A percentile compares a stretch with the other conserved stretches of the same genome.
Evolutionary conservation across 257 asterid species (phyloP).

Genomic region (Coffea canephora): DNA sequence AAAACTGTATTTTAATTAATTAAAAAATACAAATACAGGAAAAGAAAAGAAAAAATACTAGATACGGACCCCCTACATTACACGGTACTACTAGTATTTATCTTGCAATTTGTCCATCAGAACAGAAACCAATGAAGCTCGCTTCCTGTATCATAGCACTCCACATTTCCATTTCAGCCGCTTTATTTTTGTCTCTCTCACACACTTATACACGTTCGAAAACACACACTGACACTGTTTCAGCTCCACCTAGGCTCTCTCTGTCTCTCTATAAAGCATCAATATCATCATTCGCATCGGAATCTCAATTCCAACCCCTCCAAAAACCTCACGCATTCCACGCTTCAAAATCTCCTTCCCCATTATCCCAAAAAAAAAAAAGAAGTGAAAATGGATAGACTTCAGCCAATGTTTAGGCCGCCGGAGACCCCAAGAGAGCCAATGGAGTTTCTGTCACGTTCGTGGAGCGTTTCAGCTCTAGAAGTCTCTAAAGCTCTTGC

Average conservation of each 20-base stretch:
- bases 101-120: too few species aligned
- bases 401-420: constrained; percentile 55
- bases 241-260: constrained; percentile 10
- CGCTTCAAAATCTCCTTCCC: neutral
- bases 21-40: too few species aligned
- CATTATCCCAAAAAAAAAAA: neutral
- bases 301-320: constrained; percentile 19
- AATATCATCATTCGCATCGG: neutral
- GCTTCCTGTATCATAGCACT: too few species aligned
- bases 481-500: constrained; percentile 75
- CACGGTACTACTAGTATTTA: too few species aligned
- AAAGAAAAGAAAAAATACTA: too few species aligned
- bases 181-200: constrained; percentile 9
- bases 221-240: constrained; percentile 28
- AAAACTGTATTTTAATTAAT: too few species aligned
- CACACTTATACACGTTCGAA: neutral
- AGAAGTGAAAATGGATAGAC: constrained; percentile 52
- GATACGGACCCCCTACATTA: too few species aligned
- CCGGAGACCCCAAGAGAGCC: constrained; percentile 92
- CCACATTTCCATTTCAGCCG: too few species aligned
- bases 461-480: constrained; percentile 86
- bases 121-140: too few species aligned
- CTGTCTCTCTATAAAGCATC: constrained; percentile 18
- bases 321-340: neutral
- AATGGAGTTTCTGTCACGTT: constrained; percentile 93